phyloP scores from a whole-genome alignment of 129 eudicot species.

The Artemisia tridentata region DNA sequence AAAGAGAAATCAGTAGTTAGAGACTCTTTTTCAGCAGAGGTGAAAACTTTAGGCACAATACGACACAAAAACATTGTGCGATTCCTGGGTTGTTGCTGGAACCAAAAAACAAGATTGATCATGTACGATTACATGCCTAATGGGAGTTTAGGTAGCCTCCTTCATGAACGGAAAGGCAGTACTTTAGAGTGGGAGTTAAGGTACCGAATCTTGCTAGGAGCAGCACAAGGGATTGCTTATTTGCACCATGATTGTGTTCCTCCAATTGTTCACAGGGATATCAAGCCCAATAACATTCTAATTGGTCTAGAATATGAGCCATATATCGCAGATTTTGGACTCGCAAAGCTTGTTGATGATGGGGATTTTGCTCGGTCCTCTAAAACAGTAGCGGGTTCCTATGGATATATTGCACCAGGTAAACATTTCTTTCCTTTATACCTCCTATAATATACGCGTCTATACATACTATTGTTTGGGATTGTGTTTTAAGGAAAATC shows the following conservation, averaged over 20 bases:
- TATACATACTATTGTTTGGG: too few relatives aligned
- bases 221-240: slow-evolving; percentile 60
- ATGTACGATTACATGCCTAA: slow-evolving; percentile 58
- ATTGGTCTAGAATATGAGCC: slow-evolving; percentile 51
- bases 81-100: slow-evolving; percentile 54
- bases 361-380: slow-evolving; percentile 38
- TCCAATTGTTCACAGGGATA: slow-evolving; percentile 56
- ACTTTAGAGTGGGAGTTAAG: slow-evolving; percentile 57
- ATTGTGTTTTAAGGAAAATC: too few relatives aligned
- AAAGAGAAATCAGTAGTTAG: slow-evolving; percentile 16
- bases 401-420: slow-evolving; percentile 67
- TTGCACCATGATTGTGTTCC: slow-evolving; percentile 66
- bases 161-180: slow-evolving; percentile 42
- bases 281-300: slow-evolving; percentile 54
- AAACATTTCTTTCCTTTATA: slow-evolving; percentile 3
- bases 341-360: slow-evolving; percentile 46
- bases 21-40: slow-evolving; percentile 60
- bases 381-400: slow-evolving; percentile 52
- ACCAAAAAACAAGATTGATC: slow-evolving; percentile 48
- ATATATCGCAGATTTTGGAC: slow-evolving; percentile 59
- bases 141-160: slow-evolving; percentile 52
- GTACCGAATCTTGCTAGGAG: slow-evolving; percentile 48
- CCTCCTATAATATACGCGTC: too few relatives aligned
- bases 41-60: slow-evolving; percentile 48
- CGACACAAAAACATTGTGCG: slow-evolving; percentile 59